Base-by-base conservation (phyloP, 2,329 filamentous ascomycete genomes). In the Lachnellula arida region DNA sequence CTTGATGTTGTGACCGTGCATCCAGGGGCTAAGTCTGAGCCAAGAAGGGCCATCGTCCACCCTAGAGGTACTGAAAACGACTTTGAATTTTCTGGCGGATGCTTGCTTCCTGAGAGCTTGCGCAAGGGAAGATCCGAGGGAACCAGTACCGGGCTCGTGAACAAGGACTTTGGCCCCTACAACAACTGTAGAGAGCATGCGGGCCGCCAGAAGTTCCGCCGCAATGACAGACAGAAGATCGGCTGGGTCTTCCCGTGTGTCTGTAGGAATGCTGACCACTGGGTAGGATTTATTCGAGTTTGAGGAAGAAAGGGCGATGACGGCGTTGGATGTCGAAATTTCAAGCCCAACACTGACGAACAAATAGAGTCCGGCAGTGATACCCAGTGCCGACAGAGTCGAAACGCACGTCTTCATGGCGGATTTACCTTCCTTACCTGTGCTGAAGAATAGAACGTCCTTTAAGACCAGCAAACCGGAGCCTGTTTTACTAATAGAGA, bases 291-390 rank as follows among this genome's bases (percentile, higher is more conserved):
- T 53, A 34, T 53, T 53, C 50, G 50, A 53, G 50, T 53, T 53
- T 44, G 50, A 47, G 50, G 50, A 53, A 53, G 50, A 53, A 47
- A 53, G 50, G 50, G 50, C 50, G 50, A 54, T 40, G 51, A 49
- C 51, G 44, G 44, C 23, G n/a, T 54, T 54, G 44, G 51, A 49
- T 49, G 44, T 49, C 37, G 51, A 54, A 49, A 49, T 49, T 19
- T 49, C 51, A 49, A 49, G 15, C 44, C 44, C 51, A 54, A 54
- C 25, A 40, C 44, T 48, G 43, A 54, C 46, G 51, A 54, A 54
- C 50, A 53, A 53, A 53, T 53, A 53, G 40, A 53, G 37, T 46
- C 50, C 50, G 40, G 50, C 50, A 53, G 50, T 53, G 50, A 53
- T 53, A 53, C 50, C 50, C 50, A 53, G 50, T 53, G 51, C 51